Evolutionary conservation across 331 rosid genomes (phyloP), one percentile per base, ranked within the genome.

Genomic region (Malus hybrid): DNA sequence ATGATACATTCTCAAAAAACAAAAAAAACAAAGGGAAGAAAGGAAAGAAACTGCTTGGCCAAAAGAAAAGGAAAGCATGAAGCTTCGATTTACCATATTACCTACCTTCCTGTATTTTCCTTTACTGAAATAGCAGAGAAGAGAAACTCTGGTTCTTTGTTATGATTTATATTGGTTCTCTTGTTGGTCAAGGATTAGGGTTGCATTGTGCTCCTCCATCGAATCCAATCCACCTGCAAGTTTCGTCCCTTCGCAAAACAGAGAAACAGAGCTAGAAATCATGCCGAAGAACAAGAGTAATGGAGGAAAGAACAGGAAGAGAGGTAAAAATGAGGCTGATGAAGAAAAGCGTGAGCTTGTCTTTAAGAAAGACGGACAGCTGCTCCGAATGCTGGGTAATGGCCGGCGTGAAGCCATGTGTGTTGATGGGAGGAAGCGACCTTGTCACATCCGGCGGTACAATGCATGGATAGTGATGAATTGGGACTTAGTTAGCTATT

Each of bases 361-460:
- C 13, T 78, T 67, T 57, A 76, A 76, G 64, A 42, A 48, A 31
- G 39, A 78, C 3, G 67, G 73, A 5, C 80, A 76, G 6, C 29
- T 67, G 60, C 27, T 16, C 5, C 80, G 61, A 13, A 76, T 76
- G 74, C 36, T 76, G 6, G 65, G 65, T 27, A 75, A 66, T 27
- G 31, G 65, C 27, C 11, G 66, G 10, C 27, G 85, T 27, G 91
- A 89, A n/a, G 92, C 90, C 27, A 85, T 50, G 83, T 89, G 93
- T 65, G 81, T 86, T 74, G 91, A 89, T 70, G 93, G 91, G 19
- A 75, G 84, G 0, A 83, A 82, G 19, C 77, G 88, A 0, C 95
- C 85, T 68, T 81, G 97, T 69, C 93, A 86, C 66, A 87, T 89
- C 76, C 83, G 90, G 90, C 0, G 91, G 94, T 0, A 89, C 86